A percentile compares a stretch with the other conserved stretches of the same genome.
Evolutionary conservation across 73 alveolate genomes (phyloP).

Genomic region (Tetrahymena elliotti): DNA sequence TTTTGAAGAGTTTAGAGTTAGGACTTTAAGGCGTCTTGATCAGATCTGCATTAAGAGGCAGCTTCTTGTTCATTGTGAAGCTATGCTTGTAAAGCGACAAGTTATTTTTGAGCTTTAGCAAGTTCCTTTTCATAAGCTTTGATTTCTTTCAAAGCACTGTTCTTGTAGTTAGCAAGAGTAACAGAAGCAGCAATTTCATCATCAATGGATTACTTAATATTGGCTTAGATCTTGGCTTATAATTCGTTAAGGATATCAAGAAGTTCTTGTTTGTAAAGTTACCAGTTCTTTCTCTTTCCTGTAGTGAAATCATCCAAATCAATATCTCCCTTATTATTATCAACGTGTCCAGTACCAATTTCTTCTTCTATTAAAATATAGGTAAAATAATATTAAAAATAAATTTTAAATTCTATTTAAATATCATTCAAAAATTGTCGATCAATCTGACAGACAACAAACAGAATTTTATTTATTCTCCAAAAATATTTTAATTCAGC

Average conservation of each 20-base stretch:
- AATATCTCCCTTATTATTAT: not conserved
- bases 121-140: not conserved
- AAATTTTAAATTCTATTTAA: too few relatives aligned
- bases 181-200: not conserved
- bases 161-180: not conserved
- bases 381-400: not conserved
- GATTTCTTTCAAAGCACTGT: not conserved
- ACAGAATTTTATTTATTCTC: too few relatives aligned
- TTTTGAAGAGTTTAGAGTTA: not conserved
- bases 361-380: not conserved
- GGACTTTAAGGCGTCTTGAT: not conserved
- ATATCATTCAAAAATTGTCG: too few relatives aligned
- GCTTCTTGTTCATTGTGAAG: not conserved
- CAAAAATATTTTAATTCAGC: too few relatives aligned
- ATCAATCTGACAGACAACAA: too few relatives aligned
- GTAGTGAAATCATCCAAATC: not conserved
- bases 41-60: not conserved
- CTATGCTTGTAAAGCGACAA: not conserved
- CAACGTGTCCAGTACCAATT: not conserved
- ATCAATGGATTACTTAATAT: not conserved
- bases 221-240: not conserved
- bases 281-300: not conserved
- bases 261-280: not conserved
- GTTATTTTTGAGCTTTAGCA: not conserved
- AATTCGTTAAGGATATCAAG: not conserved